Evolutionary conservation across 306 rosid genomes (phyloP).

Genomic region (Gillenia trifoliata): DNA sequence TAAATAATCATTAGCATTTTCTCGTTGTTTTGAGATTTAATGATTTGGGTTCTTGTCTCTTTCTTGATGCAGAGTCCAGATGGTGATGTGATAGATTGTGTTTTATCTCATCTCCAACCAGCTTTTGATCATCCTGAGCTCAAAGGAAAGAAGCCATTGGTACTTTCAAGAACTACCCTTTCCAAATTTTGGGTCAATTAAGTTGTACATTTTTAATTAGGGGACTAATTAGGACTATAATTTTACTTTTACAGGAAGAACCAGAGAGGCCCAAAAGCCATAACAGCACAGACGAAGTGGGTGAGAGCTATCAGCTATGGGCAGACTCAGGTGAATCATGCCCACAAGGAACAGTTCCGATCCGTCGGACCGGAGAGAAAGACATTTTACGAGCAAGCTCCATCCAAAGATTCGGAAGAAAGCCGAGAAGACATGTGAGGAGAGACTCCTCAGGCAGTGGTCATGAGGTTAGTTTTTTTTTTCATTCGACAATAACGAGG

Average conservation of each 20-base stretch:
- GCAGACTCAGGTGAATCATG: slow-evolving; percentile 68
- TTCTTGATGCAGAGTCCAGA: slow-evolving; percentile 76
- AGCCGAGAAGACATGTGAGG: slow-evolving; percentile 53
- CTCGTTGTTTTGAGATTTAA: background rate
- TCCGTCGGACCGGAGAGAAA: slow-evolving; percentile 66
- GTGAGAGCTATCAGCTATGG: slow-evolving; percentile 70
- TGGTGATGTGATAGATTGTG: slow-evolving; percentile 94
- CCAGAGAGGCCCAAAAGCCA: slow-evolving; percentile 77
- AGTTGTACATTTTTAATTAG: background rate
- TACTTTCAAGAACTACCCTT: slow-evolving; percentile 19
- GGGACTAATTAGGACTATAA: slow-evolving; percentile 20
- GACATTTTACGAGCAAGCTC: slow-evolving; percentile 86
- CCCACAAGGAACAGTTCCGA: slow-evolving; percentile 87
- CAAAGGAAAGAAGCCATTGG: slow-evolving; percentile 78
- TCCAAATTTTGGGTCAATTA: background rate
- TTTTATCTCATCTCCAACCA: slow-evolving; percentile 75
- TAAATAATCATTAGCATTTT: background rate
- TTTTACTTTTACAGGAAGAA: slow-evolving; percentile 67
- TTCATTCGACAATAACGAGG: too few species aligned
- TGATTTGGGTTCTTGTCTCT: slow-evolving; percentile 12
- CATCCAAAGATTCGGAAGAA: slow-evolving; percentile 64
- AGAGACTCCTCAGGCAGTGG: slow-evolving; percentile 84
- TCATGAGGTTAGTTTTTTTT: slow-evolving; percentile 65
- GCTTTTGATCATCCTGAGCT: slow-evolving; percentile 88
- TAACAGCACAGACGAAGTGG: slow-evolving; percentile 28